Evolutionary conservation across 768 basidiomycete species (phyloP).

Genomic region (Cyclocybe aegerita): DNA sequence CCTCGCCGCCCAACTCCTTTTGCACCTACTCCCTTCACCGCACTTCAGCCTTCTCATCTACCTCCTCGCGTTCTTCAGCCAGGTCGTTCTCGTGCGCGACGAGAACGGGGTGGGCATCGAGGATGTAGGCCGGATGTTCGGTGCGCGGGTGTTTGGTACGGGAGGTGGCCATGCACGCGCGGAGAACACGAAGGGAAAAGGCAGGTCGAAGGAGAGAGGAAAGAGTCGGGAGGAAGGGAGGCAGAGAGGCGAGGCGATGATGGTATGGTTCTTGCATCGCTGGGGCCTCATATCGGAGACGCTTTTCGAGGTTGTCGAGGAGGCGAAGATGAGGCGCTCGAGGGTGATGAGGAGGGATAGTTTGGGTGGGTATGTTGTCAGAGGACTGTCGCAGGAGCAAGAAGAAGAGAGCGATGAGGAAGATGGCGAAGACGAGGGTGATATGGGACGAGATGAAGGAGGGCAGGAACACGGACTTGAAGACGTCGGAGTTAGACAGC

Average conservation of each 20-base stretch:
- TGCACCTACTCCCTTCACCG: constrained; percentile 43
- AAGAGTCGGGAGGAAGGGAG: background rate
- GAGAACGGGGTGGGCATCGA: constrained; percentile 32
- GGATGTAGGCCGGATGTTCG: constrained; percentile 33
- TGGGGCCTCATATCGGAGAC: constrained; percentile 32
- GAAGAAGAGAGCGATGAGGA: constrained; percentile 8
- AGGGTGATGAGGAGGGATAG: constrained; percentile 10
- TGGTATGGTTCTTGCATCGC: constrained; percentile 34
- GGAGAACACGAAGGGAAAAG: background rate
- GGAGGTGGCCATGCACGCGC: background rate
- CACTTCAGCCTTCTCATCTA: constrained; percentile 44
- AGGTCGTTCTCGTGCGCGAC: constrained; percentile 32
- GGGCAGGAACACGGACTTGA: no score
- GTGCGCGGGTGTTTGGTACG: constrained; percentile 31
- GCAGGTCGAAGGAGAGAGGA: background rate
- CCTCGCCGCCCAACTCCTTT: constrained; percentile 30
- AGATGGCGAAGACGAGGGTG: no score
- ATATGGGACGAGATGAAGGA: no score
- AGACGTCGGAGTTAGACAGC: no score
- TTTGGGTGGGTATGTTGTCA: constrained; percentile 8
- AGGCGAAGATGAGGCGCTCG: constrained; percentile 19
- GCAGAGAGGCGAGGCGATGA: constrained; percentile 24
- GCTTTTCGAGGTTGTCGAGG: constrained; percentile 26
- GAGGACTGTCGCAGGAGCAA: background rate
- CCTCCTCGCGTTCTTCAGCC: constrained; percentile 43